Base-by-base conservation (phyloP, 108 stramenopile genomes). In the Mediolabrus comicus region DNA sequence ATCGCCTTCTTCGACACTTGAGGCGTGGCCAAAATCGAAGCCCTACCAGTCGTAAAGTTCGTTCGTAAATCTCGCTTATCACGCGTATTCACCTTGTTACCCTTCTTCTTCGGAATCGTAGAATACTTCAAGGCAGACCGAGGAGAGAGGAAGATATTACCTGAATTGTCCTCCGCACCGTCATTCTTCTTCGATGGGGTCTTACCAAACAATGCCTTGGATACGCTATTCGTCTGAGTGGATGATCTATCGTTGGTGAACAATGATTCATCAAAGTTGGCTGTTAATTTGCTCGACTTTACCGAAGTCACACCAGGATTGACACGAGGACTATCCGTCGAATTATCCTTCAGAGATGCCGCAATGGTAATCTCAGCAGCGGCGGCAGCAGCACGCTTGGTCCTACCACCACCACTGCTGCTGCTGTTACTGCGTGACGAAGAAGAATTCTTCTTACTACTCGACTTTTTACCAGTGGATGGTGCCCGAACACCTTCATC, bases 11-110 rank as follows among this genome's bases (percentile, higher is more conserved):
- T 67, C 2, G 51, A 51, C 7, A 61, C 27, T 22, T 59, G 65
- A 7, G 77, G 77, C 9, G 77, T 79, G 63, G 39, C 65, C 61
- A 79, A 25, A 11, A 72, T 68, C 25, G 77, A 79, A 1, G 70
- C 60, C 43, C 59, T 61, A 3, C 61, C 65, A 14, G 71, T 57
- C 55, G 77, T 62, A 32, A 77, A 69, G 4, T 58, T 71, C 30
- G 69, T 61, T 19, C 69, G 64, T 10, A 62, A 65, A 29, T 62
- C 29, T 12, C 68, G 68, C 43, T 69, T 69, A 27, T 51, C 36
- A 59, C 41, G 24, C 26, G 53, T 55, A 56, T 69, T 39, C 9
- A 57, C 33, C 59, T 26, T 52, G 6, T 34, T 35, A 28, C 6
- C 16, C 31, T 61, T 8, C 22, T 0, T 53, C 5, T 29, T 14